Evolutionary conservation across 306 rosid genomes (phyloP), one percentile per base, ranked within the genome.

Genomic region (Casuarina equisetifolia): DNA sequence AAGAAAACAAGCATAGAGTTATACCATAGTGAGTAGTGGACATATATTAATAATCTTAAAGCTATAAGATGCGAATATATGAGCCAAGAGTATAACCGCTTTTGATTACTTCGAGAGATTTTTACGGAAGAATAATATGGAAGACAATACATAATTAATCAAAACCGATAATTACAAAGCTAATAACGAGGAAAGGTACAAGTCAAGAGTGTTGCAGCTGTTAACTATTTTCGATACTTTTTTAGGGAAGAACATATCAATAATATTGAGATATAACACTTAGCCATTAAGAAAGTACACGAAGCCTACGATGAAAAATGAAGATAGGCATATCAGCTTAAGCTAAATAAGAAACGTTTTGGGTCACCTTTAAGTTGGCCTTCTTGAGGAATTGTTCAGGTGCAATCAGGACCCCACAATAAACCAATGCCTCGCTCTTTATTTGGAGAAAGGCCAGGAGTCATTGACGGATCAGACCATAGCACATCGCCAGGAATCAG

Each of bases 401-500:
- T 89, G 80, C 93, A 86, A 82, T 93, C 98, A 50, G 98, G 98
- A 59, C 98, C 98, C 95, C 93, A 91, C 83, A 89, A 76, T 63
- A 89, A 86, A 39, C 98, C 98, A 74, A 93, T 93, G 71, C 98
- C 98, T 81, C 98, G 88, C 76, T 87, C 98, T 76, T 79, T 89
- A 84, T 93, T 91, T 3, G 90, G 98, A 76, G 90, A 85, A 85
- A 93, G 96, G 16, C 98, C 98, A 7, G 84, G 86, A 4, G 3
- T 83, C 81, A 88, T 88, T 2, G 98, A 93, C 10, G 97, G 98
- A 83, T 93, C 98, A 9, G 98, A 93, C 98, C 98, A 93, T 85
- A 93, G 82, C 78, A 93, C 97, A 74, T 93, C 98, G 5, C 98
- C 98, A 6, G 98, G 98, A 75, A 93, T 93, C 87, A 93, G 85